phyloP scores from a whole-genome alignment of 192 early-diverging fungal genomes.

The Bifiguratus adelaidae region DNA sequence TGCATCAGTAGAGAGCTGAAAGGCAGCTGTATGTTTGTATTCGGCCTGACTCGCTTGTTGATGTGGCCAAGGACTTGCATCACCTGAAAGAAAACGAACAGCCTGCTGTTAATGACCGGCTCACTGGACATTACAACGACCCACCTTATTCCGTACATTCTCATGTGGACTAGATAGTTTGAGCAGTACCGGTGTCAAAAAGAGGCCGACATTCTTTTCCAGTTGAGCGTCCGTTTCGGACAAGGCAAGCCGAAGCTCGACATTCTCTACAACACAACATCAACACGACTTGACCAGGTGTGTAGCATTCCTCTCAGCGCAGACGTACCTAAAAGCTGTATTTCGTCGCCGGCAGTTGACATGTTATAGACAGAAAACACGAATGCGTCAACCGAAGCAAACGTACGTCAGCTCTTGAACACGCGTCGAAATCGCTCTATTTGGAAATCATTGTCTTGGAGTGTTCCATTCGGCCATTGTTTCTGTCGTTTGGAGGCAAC shows the following conservation, averaged over 20 bases:
- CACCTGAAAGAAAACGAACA: slow-evolving; percentile 29
- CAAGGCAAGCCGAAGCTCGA: slow-evolving; percentile 66
- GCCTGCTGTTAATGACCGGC: background rate
- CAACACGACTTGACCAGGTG: too few species aligned
- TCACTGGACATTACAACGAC: background rate
- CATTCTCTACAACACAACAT: too few species aligned
- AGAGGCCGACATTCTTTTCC: slow-evolving; percentile 43
- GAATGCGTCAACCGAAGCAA: too few species aligned
- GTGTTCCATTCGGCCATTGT: too few species aligned
- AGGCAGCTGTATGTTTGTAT: slow-evolving; percentile 48
- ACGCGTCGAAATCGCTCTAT: too few species aligned
- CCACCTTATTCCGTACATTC: slow-evolving; percentile 29
- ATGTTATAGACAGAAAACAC: too few species aligned
- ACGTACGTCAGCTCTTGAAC: too few species aligned
- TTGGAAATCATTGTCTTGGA: too few species aligned
- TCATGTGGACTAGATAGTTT: slow-evolving; percentile 48
- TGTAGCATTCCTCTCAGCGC: too few species aligned
- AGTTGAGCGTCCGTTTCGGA: slow-evolving; percentile 56
- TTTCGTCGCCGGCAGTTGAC: too few species aligned
- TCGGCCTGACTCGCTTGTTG: slow-evolving; percentile 70
- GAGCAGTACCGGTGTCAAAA: slow-evolving; percentile 57
- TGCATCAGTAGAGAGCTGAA: slow-evolving; percentile 47
- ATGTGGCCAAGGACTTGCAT: slow-evolving; percentile 73
- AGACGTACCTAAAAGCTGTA: too few species aligned
- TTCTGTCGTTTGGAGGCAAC: too few species aligned